Evolutionary conservation across 805 yeast genomes (phyloP).

Genomic region (Millerago galiae): DNA sequence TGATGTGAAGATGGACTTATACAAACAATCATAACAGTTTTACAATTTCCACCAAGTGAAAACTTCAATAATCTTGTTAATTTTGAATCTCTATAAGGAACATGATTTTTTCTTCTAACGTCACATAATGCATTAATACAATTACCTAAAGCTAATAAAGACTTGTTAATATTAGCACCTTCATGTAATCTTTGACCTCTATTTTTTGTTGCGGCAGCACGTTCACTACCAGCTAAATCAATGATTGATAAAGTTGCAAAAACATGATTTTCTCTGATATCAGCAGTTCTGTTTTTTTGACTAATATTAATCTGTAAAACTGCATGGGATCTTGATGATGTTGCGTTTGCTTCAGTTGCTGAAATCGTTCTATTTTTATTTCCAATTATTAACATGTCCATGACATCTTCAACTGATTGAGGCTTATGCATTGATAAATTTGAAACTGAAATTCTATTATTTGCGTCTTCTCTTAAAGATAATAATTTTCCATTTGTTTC

Average conservation of each 20-base stretch:
- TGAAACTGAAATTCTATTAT: constrained; percentile 59
- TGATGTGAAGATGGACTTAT: constrained; percentile 81
- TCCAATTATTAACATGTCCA: constrained; percentile 70
- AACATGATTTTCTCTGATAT: constrained; percentile 58
- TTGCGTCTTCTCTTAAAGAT: constrained; percentile 65
- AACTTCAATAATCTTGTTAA: constrained; percentile 80
- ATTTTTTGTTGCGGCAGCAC: constrained; percentile 86
- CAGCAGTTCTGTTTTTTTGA: constrained; percentile 55
- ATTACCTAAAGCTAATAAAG: constrained; percentile 83
- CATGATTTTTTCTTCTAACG: constrained; percentile 57
- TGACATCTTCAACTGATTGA: constrained; percentile 57
- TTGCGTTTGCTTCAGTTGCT: constrained; percentile 86
- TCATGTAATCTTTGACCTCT: constrained; percentile 76
- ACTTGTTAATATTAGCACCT: constrained; percentile 90
- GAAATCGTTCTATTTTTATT: constrained; percentile 74
- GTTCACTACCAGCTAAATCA: constrained; percentile 91
- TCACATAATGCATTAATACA: constrained; percentile 91
- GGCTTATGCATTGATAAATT: constrained; percentile 65
- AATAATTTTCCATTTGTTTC: constrained; percentile 39
- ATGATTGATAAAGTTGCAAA: constrained; percentile 81
- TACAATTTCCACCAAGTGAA: constrained; percentile 90
- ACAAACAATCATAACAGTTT: constrained; percentile 94
- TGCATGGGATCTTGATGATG: constrained; percentile 91
- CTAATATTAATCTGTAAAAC: constrained; percentile 75
- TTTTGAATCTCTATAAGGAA: constrained; percentile 90